These are phyloP conservation scores for Apostasia ramifera DNA, from an alignment of 106 monocot genomes.

Conservation along the genomic window DNA sequence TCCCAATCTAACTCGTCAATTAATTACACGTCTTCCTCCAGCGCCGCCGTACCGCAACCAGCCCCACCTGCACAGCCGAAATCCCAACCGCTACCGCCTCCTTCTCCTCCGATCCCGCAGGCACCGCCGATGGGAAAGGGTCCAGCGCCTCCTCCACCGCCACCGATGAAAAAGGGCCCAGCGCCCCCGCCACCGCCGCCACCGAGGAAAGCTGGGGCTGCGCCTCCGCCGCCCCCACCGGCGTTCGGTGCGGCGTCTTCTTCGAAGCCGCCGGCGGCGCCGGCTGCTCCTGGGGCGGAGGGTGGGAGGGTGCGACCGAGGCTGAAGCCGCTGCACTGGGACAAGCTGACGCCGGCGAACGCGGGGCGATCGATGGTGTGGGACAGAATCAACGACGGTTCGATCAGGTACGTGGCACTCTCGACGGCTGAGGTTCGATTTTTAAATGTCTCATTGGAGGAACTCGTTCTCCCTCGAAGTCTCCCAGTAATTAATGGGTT, in stretches of 20 bases:
- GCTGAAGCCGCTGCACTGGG: constrained; percentile 93
- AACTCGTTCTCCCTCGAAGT: too few relatives aligned
- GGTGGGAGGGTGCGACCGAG: constrained; percentile 25
- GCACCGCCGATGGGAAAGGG: constrained; percentile 20
- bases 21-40: background rate
- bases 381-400: constrained; percentile 79
- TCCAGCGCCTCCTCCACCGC: constrained; percentile 25
- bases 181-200: constrained; percentile 11
- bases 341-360: constrained; percentile 52
- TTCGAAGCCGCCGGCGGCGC: constrained; percentile 7
- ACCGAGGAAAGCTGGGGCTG: background rate
- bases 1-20: background rate
- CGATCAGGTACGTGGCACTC: constrained; percentile 43
- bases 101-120: constrained; percentile 16
- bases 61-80: constrained; percentile 4
- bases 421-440: background rate
- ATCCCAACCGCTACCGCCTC: constrained; percentile 16
- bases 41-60: background rate
- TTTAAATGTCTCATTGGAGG: too few relatives aligned
- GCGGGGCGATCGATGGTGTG: constrained; percentile 85
- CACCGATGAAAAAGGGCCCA: background rate
- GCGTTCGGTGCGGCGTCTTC: background rate
- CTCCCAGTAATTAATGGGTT: too few relatives aligned
- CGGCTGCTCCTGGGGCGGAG: constrained; percentile 12
- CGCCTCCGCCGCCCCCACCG: constrained; percentile 11